Percentiles rank a stretch among this genome's conserved stretches.
Conservation (phyloP, 1,284 basidiomycete species). For the Malassezia sympodialis region DNA sequence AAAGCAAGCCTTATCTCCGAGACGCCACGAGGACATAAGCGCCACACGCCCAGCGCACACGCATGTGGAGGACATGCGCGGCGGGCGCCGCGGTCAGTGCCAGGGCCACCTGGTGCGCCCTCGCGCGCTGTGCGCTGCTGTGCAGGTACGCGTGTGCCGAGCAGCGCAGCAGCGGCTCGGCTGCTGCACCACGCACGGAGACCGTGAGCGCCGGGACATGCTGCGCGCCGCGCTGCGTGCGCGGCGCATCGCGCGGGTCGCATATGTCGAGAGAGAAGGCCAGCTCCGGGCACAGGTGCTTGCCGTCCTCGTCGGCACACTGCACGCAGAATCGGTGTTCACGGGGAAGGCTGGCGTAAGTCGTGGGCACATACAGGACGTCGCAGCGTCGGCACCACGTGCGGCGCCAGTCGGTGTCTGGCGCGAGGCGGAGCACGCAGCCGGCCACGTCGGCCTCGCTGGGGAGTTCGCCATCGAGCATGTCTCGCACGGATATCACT, state of each 20-base stretch:
- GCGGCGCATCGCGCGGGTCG: not conserved
- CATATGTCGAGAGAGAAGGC: not conserved
- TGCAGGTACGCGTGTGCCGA: not conserved
- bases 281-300: not conserved
- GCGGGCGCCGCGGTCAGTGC: not conserved
- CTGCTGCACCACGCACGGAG: not conserved
- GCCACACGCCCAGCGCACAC: not conserved
- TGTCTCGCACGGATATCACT: not conserved
- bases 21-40: not conserved
- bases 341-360: not conserved
- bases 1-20: not conserved
- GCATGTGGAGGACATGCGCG: not conserved
- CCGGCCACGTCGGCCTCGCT: not conserved
- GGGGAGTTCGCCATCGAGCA: not conserved
- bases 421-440: slow-evolving; percentile 6
- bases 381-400: not conserved
- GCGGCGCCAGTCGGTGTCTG: slow-evolving; percentile 2
- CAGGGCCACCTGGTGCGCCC: not conserved
- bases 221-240: slow-evolving; percentile 1
- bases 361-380: not conserved
- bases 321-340: not conserved
- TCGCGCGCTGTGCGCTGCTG: not conserved
- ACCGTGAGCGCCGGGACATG: not conserved
- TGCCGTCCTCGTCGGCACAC: slow-evolving; percentile 5
- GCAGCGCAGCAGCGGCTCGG: not conserved